phyloP scores from a whole-genome alignment of 176 grass and related monocot genomes.

The Secale cereale region DNA sequence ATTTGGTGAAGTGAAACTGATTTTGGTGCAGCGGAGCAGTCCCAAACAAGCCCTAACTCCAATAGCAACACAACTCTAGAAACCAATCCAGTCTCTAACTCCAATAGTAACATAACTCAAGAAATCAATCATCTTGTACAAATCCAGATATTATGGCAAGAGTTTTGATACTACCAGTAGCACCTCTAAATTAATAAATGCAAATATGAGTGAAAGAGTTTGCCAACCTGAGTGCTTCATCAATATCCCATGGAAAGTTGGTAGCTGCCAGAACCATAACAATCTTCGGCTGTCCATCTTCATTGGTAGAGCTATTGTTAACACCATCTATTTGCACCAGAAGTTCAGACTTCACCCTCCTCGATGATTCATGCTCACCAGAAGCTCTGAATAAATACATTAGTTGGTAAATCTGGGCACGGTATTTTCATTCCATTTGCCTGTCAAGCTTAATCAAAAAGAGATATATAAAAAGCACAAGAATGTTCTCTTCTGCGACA shows the following conservation, averaged over 20 bases:
- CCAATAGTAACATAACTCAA: not conserved
- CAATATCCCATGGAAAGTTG: slow-evolving; percentile 98
- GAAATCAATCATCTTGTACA: slow-evolving; percentile 19
- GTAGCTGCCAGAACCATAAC: slow-evolving; percentile 97
- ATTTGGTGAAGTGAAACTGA: too few species aligned
- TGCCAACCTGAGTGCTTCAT: slow-evolving; percentile 88
- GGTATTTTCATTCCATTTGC: not conserved
- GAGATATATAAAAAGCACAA: not conserved
- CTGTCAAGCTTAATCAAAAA: not conserved
- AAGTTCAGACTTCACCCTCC: slow-evolving; percentile 99
- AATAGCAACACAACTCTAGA: slow-evolving; percentile 1
- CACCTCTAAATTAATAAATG: slow-evolving; percentile 16
- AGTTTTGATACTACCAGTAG: not conserved
- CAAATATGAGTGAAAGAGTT: slow-evolving; percentile 6
- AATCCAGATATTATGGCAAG: not conserved
- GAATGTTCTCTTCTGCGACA: not conserved
- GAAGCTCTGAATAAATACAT: slow-evolving; percentile 59
- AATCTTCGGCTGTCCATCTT: slow-evolving; percentile 91
- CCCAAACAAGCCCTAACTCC: too few species aligned
- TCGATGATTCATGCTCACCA: slow-evolving; percentile 98
- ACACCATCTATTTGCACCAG: slow-evolving; percentile 98
- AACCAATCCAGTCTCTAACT: not conserved
- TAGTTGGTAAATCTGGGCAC: not conserved
- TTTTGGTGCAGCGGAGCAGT: too few species aligned
- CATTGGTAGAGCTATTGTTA: slow-evolving; percentile 75